Base-by-base conservation (phyloP, 768 basidiomycete genomes). In the Collybia nuda region DNA sequence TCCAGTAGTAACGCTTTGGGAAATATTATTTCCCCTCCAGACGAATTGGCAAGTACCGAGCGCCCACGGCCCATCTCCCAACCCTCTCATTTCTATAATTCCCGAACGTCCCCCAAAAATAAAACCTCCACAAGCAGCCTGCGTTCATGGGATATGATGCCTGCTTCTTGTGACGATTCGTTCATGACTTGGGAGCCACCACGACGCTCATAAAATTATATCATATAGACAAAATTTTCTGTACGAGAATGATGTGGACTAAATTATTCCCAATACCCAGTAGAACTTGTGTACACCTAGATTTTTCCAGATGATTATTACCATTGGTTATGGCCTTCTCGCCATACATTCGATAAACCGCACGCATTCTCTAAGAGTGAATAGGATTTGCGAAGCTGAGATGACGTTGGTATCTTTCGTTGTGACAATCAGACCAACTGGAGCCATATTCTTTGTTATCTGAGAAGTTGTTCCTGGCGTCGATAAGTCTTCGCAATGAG, bases 111-210 rank as follows among this genome's bases (percentile, higher is more conserved):
- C 29, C 38, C 54, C 23, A 52, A 47, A 48, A 43, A 26, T 17
- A 41, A 53, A 5, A 42, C 41, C 21, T 52, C 56, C 8, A 53
- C 60, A 12, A 60, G 59, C 29, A 61, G 51, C 54, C 39, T 63
- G 43, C 63, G 65, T 8, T 55, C 68, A 41, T 72, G 68, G 69
- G 66, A 71, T 40, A 47, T 66, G 40, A 51, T 65, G 29, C 55
- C 62, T 14, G 40, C 57, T 51, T 57, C 77, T 45, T 71, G 71
- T 50, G 81, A 82, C 38, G 82, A 84, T 59, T 71, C 77, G 0
- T 81, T 84, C 57, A 83, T 82, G 81, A 76, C 76, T 54, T 85
- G 82, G 82, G 75, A 82, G 59, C 78, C 79, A 42, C 67, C 73
- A 26, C 69, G 73, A 15, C 48, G 49, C 39, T 46, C 46, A 39